phyloP scores from a whole-genome alignment of 441 rosid species.

The Viola pubescens region DNA sequence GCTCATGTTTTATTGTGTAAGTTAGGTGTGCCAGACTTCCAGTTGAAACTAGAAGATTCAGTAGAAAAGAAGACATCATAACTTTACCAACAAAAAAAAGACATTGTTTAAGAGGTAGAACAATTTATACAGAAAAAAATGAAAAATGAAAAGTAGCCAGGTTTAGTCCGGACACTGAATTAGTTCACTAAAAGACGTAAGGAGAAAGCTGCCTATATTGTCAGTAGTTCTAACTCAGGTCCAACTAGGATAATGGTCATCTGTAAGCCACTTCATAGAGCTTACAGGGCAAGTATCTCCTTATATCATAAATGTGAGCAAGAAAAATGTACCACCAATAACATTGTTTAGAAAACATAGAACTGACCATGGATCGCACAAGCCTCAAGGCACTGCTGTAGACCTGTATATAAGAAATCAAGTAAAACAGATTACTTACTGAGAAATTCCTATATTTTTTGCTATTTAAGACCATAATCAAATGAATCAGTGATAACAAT shows the following conservation, averaged over 20 bases:
- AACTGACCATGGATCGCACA: slow-evolving; percentile 88
- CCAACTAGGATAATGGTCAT: too few relatives aligned
- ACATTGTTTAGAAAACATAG: slow-evolving; percentile 6
- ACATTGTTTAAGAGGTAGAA: too few relatives aligned
- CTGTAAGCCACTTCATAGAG: neutral
- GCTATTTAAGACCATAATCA: too few relatives aligned
- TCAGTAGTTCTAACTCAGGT: too few relatives aligned
- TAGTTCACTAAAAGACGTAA: neutral
- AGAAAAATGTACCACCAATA: slow-evolving; percentile 6
- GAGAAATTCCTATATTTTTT: too few relatives aligned
- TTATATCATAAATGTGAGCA: neutral
- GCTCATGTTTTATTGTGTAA: too few relatives aligned
- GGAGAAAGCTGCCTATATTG: neutral
- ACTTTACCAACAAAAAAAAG: too few relatives aligned
- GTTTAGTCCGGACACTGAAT: neutral
- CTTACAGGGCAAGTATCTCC: neutral
- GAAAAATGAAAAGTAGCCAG: neutral
- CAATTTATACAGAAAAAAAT: neutral
- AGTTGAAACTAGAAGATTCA: too few relatives aligned
- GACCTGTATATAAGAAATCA: slow-evolving; percentile 41
- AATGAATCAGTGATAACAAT: too few relatives aligned
- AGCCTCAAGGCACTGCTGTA: slow-evolving; percentile 96
- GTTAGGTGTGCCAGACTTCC: too few relatives aligned
- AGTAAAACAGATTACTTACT: slow-evolving; percentile 1
- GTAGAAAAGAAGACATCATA: too few relatives aligned